A percentile compares a stretch with the other conserved stretches of the same genome.
Evolutionary conservation across 2,329 filamentous ascomycete genomes (phyloP).

Genomic region (Endocalyx cinctus): DNA sequence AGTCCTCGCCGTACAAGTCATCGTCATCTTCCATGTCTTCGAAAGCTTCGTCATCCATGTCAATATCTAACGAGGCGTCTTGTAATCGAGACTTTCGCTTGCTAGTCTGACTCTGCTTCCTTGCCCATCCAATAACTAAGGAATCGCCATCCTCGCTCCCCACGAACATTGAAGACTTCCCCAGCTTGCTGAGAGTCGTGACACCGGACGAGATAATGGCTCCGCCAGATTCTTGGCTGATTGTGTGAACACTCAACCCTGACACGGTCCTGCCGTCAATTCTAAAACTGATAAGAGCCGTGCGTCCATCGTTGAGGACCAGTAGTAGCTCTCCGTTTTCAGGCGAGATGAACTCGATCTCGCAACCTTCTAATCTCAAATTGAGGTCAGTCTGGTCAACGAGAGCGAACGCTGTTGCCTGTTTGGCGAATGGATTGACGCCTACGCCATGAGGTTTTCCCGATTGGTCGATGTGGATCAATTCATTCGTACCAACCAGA

Average conservation of each 20-base stretch:
- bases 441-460: slow-evolving; percentile 90
- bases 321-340: slow-evolving; percentile 83
- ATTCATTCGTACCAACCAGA: slow-evolving; percentile 79
- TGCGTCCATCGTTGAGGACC: slow-evolving; percentile 67
- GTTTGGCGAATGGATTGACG: slow-evolving; percentile 84
- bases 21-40: slow-evolving; percentile 59
- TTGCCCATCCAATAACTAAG: slow-evolving; percentile 72
- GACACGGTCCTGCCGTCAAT: slow-evolving; percentile 90
- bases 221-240: slow-evolving; percentile 61
- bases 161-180: slow-evolving; percentile 69
- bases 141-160: slow-evolving; percentile 84
- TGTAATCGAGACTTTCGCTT: slow-evolving; percentile 59
- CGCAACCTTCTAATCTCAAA: slow-evolving; percentile 76
- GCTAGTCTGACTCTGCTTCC: slow-evolving; percentile 55
- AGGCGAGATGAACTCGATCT: slow-evolving; percentile 69
- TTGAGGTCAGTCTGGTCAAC: slow-evolving; percentile 78
- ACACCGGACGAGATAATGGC: slow-evolving; percentile 55
- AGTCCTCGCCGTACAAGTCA: slow-evolving; percentile 61
- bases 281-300: slow-evolving; percentile 74
- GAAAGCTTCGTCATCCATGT: slow-evolving; percentile 46
- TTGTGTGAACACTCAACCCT: slow-evolving; percentile 67
- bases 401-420: slow-evolving; percentile 77
- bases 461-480: slow-evolving; percentile 94
- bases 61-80: slow-evolving; percentile 48
- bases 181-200: slow-evolving; percentile 66